Percentiles rank a stretch among this genome's conserved stretches.
Conservation (phyloP, 176 grass and related monocot species). For the Carex cristatella region DNA sequence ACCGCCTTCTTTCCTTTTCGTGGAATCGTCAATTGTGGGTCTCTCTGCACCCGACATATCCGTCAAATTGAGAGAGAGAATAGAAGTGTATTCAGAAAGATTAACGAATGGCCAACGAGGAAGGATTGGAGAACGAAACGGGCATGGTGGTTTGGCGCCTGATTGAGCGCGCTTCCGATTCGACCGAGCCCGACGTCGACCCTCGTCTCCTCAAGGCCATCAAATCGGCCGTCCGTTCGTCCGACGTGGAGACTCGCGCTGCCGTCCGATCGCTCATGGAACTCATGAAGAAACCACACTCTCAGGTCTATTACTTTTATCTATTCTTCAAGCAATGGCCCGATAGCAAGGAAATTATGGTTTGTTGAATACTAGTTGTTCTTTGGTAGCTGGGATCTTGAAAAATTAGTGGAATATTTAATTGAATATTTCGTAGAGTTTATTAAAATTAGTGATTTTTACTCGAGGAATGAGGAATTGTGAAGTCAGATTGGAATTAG, state of each 20-base stretch:
- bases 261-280: slow-evolving; percentile 49
- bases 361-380: neutral
- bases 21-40: no score
- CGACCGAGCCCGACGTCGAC: slow-evolving; percentile 52
- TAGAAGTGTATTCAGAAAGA: neutral
- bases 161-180: slow-evolving; percentile 75
- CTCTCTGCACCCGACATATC: neutral
- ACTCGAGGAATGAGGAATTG: neutral
- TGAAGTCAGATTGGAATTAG: neutral
- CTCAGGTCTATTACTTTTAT: slow-evolving; percentile 42
- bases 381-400: neutral
- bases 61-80: neutral
- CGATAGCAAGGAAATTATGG: neutral
- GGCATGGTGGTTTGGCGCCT: slow-evolving; percentile 23
- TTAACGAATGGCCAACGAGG: neutral
- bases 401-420: neutral
- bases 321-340: neutral
- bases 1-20: neutral
- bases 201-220: slow-evolving; percentile 63
- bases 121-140: neutral
- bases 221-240: slow-evolving; percentile 61
- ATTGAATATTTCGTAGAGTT: neutral
- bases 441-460: neutral
- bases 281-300: slow-evolving; percentile 78
- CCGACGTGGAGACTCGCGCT: slow-evolving; percentile 41